phyloP scores from a whole-genome alignment of 2,329 filamentous ascomycete species.

The Phialophora tarda region DNA sequence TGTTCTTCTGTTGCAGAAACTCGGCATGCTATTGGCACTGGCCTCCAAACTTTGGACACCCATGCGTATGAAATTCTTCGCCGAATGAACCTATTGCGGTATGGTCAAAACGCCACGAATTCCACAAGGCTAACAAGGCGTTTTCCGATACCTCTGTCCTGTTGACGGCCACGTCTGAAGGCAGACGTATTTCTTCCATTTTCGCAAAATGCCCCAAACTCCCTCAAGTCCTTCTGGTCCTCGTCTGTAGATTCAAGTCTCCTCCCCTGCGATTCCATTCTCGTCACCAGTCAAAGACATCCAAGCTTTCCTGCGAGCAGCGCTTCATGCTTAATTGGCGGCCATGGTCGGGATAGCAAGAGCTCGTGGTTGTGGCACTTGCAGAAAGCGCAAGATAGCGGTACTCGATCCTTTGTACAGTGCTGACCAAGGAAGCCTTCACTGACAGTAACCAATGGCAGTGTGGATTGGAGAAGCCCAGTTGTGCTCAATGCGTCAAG shows the following conservation, averaged over 20 bases:
- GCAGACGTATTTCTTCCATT: conserved; percentile 1
- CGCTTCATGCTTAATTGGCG: neutral
- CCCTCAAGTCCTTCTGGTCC: conserved; percentile 8
- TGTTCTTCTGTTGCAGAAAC: neutral
- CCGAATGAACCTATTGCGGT: conserved; percentile 25
- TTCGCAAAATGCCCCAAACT: conserved; percentile 28
- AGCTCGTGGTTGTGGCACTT: conserved; percentile 42
- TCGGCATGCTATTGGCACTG: neutral
- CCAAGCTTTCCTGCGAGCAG: neutral
- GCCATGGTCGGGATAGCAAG: conserved; percentile 42
- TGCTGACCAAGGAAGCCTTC: neutral
- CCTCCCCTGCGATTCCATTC: neutral
- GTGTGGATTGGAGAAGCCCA: conserved; percentile 43
- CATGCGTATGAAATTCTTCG: conserved; percentile 9
- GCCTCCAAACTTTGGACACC: neutral
- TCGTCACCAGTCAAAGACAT: neutral
- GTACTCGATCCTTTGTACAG: conserved; percentile 22
- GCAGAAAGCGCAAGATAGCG: conserved; percentile 41
- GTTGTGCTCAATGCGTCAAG: conserved; percentile 43
- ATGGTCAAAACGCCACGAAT: conserved; percentile 21
- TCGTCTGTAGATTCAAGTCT: neutral
- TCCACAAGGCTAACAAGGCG: conserved; percentile 13
- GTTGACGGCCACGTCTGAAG: neutral
- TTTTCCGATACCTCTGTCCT: conserved; percentile 4
- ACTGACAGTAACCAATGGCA: conserved; percentile 25